Evolutionary conservation across 768 basidiomycete species (phyloP).

Genomic region (Hericium rajendrae): DNA sequence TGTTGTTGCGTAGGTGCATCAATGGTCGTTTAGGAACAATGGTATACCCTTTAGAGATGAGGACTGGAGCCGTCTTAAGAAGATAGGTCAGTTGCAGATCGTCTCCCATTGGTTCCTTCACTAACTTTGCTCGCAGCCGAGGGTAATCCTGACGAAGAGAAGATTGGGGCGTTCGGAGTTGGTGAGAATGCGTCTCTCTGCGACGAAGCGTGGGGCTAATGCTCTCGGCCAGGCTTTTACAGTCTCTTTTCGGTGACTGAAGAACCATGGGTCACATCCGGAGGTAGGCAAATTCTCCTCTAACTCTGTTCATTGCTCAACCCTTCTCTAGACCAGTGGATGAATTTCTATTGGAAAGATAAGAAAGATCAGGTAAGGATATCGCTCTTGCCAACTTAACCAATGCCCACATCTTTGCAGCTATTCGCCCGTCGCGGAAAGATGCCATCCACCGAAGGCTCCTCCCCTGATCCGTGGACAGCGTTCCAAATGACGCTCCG

Average conservation of each 20-base stretch:
- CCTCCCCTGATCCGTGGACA: conserved; percentile 52
- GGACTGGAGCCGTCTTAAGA: conserved; percentile 85
- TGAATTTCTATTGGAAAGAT: conserved; percentile 96
- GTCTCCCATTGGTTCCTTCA: not conserved
- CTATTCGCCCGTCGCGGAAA: conserved; percentile 76
- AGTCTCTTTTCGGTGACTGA: conserved; percentile 78
- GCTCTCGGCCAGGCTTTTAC: conserved; percentile 54
- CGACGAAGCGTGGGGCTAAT: not conserved
- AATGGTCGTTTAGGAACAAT: conserved; percentile 85
- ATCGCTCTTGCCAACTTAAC: not conserved
- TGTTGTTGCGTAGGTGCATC: conserved; percentile 41
- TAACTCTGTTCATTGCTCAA: conserved; percentile 7
- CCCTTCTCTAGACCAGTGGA: conserved; percentile 61
- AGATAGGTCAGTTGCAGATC: conserved; percentile 48
- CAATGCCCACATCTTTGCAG: conserved; percentile 25
- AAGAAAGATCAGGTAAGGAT: conserved; percentile 70
- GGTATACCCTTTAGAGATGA: conserved; percentile 74
- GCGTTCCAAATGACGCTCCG: conserved; percentile 84
- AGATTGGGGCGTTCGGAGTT: conserved; percentile 94
- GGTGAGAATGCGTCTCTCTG: conserved; percentile 29
- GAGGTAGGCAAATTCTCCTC: conserved; percentile 37
- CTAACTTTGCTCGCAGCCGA: conserved; percentile 44
- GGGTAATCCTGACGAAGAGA: conserved; percentile 90
- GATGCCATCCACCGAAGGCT: conserved; percentile 33
- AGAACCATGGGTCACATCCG: conserved; percentile 74